Evolutionary conservation across 352 stramenopile genomes (phyloP), one percentile per base, ranked within the genome.

Genomic region (Peronosclerospora sorghi): DNA sequence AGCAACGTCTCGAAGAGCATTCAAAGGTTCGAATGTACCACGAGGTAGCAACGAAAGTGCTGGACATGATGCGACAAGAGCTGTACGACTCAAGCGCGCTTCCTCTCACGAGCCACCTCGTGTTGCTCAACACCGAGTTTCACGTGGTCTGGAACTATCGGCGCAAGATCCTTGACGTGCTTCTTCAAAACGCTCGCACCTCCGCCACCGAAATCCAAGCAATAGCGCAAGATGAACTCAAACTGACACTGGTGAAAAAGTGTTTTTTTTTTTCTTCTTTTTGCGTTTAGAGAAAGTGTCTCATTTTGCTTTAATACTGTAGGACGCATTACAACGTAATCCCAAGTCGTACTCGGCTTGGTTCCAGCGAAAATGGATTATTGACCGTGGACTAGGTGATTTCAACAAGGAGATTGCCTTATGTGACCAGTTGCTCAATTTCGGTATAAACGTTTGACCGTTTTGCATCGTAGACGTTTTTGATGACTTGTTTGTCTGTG

Each of bases 61-160:
- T 87, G 36, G 49, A 57, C n/a, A 53, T 86, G 32, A 79, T 82
- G 50, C 29, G 56, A 32, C 64, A 85, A 54, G 35, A 61, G 49
- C 28, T 68, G 27, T 61, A 58, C 34, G 75, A 86, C 40, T 49
- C 58, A 10, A 50, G 68, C 24, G 59, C 80, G 18, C 59, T 96
- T 35, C 61, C 74, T 24, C 59, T 98, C 24, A 94, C 86, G 14
- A 86, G 84, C 64, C 94, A 97, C 58, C 46, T 98, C 36, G 59
- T 98, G 41, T 73, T 87, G 43, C 68, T 98, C 4, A 98, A 98
- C 65, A 93, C 94, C 7, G 96, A 99, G 69, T 97, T 97, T 54
- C 89, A 94, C 51, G 78, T 96, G 59, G 65, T 99, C 40, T 99
- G 96, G 96, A 97, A 96, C 65, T 96, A 95, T 56, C 86, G 96